Conservation (phyloP, 2,329 filamentous ascomycete genomes). For the Pseudocercospora ulei region DNA sequence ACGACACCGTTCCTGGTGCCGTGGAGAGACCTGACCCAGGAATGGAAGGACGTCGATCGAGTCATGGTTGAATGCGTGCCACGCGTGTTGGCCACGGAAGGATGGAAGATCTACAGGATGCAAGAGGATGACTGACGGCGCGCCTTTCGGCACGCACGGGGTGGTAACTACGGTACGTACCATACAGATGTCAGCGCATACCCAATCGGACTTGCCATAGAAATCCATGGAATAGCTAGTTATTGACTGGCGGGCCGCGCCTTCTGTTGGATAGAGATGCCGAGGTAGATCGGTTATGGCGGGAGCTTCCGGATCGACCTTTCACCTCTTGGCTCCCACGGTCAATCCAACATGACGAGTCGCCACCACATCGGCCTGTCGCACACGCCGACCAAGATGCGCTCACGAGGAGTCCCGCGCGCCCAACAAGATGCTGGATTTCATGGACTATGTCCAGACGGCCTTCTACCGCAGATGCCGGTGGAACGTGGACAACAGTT, state of each 20-base stretch:
- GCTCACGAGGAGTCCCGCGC: slow-evolving; percentile 14
- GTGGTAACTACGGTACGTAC: too few relatives aligned
- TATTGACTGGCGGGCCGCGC: too few relatives aligned
- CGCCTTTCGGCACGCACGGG: not conserved
- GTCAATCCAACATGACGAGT: too few relatives aligned
- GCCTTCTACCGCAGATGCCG: slow-evolving; percentile 77
- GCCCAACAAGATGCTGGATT: slow-evolving; percentile 69
- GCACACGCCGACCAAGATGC: slow-evolving; percentile 9
- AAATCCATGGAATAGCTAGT: too few relatives aligned
- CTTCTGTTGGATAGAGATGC: too few relatives aligned
- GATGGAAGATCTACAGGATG: slow-evolving; percentile 34
- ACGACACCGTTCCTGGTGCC: slow-evolving; percentile 34
- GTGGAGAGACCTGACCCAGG: slow-evolving; percentile 32
- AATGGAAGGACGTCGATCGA: slow-evolving; percentile 33
- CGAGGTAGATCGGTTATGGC: too few relatives aligned
- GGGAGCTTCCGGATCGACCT: too few relatives aligned
- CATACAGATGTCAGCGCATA: too few relatives aligned
- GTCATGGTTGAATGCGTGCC: slow-evolving; percentile 35
- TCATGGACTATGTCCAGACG: slow-evolving; percentile 93
- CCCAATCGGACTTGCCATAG: too few relatives aligned
- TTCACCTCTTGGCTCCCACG: too few relatives aligned
- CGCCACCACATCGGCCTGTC: too few relatives aligned
- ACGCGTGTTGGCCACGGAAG: slow-evolving; percentile 27
- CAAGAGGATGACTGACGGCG: slow-evolving; percentile 16
- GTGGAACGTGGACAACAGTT: slow-evolving; percentile 89